Conservation (phyloP, 83 land plant genomes). For the Picea abies region DNA sequence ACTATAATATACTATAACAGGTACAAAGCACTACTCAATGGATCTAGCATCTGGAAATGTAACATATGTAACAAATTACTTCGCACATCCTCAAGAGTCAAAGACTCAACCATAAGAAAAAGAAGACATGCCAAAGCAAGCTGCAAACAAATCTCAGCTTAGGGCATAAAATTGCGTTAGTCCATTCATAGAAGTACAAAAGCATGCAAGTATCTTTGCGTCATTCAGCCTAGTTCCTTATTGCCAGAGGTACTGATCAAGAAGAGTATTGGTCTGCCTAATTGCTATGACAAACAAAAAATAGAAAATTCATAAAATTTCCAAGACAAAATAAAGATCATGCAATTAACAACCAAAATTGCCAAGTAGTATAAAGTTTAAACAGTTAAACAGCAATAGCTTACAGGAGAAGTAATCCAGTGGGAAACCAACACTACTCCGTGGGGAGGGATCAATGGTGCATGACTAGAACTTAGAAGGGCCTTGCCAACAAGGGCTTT, state of each 20-base stretch:
- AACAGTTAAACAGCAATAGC: background rate
- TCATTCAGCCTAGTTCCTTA: background rate
- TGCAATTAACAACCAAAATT: background rate
- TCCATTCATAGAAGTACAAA: background rate
- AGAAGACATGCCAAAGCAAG: background rate
- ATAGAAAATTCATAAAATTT: background rate
- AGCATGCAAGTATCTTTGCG: background rate
- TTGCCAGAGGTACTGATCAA: background rate
- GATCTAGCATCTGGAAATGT: too few relatives aligned
- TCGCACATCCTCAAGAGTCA: too few relatives aligned
- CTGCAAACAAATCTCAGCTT: background rate
- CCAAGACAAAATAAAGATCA: background rate
- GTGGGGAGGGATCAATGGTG: slow-evolving; percentile 73
- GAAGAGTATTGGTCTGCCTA: background rate
- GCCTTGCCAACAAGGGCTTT: slow-evolving; percentile 80
- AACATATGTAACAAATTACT: too few relatives aligned
- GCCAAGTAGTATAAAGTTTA: background rate
- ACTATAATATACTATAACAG: background rate
- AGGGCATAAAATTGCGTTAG: background rate
- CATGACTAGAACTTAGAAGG: slow-evolving; percentile 57
- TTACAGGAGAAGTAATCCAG: slow-evolving; percentile 70
- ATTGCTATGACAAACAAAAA: background rate
- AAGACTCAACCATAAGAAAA: background rate
- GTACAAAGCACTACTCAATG: too few relatives aligned
- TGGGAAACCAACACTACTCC: slow-evolving; percentile 78